Evolutionary conservation across 169 alveolate genomes (phyloP).

Genomic region (Eimeria tenella): DNA sequence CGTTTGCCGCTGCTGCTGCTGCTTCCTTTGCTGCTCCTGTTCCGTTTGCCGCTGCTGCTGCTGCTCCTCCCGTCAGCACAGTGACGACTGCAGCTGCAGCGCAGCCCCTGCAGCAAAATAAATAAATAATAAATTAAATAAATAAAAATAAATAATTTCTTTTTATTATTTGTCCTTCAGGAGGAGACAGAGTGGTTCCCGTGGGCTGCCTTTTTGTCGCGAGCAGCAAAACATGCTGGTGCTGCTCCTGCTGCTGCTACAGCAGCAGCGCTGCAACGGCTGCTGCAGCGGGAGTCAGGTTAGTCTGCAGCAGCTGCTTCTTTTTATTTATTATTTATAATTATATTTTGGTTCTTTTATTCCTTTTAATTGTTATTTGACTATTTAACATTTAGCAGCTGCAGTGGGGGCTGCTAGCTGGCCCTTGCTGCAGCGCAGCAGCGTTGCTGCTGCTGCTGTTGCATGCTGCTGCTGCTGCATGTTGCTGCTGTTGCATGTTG

Average conservation of each 20-base stretch:
- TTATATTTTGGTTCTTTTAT: too few species aligned
- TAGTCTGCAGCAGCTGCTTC: neutral
- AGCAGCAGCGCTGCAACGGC: neutral
- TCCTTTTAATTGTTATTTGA: too few species aligned
- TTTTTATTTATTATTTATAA: too few species aligned
- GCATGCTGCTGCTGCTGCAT: too few species aligned
- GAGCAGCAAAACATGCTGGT: conserved; percentile 1
- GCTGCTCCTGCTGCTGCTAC: neutral
- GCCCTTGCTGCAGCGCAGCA: too few species aligned
- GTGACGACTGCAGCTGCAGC: neutral
- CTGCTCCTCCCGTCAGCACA: neutral
- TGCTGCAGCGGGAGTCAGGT: neutral
- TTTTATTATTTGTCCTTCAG: conserved; percentile 3
- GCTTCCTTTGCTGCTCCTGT: conserved; percentile 6
- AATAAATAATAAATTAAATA: too few species aligned
- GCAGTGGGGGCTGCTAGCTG: too few species aligned
- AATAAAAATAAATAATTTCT: too few species aligned
- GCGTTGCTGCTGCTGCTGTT: too few species aligned
- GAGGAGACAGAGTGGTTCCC: conserved; percentile 57
- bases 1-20: conserved; percentile 12
- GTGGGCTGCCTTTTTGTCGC: conserved; percentile 21
- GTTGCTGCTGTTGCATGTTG: too few species aligned
- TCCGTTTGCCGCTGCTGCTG: conserved; percentile 8
- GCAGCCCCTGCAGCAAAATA: too few species aligned
- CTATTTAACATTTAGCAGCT: too few species aligned